phyloP scores from a whole-genome alignment of 805 yeast genomes.

The Ogataea minuta region DNA sequence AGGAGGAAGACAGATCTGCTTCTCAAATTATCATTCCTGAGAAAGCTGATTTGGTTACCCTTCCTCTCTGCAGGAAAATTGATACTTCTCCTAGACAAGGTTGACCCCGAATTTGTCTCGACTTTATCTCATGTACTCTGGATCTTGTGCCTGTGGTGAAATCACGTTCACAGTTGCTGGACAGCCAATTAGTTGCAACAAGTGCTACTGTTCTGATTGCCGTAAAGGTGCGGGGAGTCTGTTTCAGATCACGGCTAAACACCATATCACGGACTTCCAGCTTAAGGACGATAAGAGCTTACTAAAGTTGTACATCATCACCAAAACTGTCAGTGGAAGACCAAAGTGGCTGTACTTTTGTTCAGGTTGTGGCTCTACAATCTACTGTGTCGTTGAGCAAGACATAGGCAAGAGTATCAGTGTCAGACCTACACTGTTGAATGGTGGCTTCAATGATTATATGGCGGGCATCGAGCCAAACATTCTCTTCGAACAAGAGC shows the following conservation, averaged over 20 bases:
- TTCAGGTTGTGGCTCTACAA: not conserved
- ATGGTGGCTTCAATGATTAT: slow-evolving; percentile 2
- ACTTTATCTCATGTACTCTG: not conserved
- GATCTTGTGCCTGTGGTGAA: not conserved
- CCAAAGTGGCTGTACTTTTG: not conserved
- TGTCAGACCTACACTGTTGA: slow-evolving; percentile 1
- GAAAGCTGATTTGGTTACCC: too few relatives aligned
- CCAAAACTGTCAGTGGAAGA: not conserved
- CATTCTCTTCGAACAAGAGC: not conserved
- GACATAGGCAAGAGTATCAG: not conserved
- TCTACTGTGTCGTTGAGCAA: not conserved
- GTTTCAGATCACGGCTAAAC: not conserved
- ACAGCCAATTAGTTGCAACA: not conserved
- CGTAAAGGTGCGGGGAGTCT: not conserved
- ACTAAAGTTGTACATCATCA: not conserved
- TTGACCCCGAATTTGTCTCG: too few relatives aligned
- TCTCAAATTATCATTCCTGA: too few relatives aligned
- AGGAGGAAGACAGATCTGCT: too few relatives aligned
- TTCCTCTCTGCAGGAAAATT: too few relatives aligned
- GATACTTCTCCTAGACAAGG: too few relatives aligned
- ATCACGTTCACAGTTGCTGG: not conserved
- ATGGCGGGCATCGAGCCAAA: not conserved
- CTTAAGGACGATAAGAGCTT: not conserved
- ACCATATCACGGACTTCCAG: not conserved
- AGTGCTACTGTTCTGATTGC: not conserved